A percentile compares a stretch with the other conserved stretches of the same genome.
phyloP scores from a whole-genome alignment of 2,329 filamentous ascomycete genomes.

The Rutstroemia sp. region DNA sequence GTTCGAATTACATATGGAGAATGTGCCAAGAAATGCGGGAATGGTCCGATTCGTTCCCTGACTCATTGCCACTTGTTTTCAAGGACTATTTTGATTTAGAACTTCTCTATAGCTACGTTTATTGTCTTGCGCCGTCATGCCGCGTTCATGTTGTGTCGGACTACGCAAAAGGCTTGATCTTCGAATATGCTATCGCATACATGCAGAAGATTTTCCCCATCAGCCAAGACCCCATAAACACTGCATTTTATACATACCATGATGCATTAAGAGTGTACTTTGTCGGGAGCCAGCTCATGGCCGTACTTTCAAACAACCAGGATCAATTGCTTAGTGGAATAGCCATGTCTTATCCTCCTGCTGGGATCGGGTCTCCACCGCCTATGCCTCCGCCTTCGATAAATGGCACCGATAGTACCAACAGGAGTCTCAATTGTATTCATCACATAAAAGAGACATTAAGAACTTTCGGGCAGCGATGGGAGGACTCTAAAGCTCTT shows the following conservation, averaged over 20 bases:
- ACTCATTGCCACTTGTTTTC: slow-evolving; percentile 55
- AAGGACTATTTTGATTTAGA: slow-evolving; percentile 80
- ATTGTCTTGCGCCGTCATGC: slow-evolving; percentile 76
- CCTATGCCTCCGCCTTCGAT: slow-evolving; percentile 42
- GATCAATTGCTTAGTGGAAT: slow-evolving; percentile 45
- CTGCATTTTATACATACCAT: slow-evolving; percentile 74
- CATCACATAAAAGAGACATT: slow-evolving; percentile 47
- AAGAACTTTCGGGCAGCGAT: slow-evolving; percentile 49
- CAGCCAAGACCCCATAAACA: slow-evolving; percentile 49
- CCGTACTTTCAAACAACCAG: slow-evolving; percentile 50
- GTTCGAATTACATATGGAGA: slow-evolving; percentile 66
- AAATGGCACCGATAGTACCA: slow-evolving; percentile 41
- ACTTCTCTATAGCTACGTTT: slow-evolving; percentile 82
- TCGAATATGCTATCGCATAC: slow-evolving; percentile 81
- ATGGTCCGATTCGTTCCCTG: slow-evolving; percentile 74
- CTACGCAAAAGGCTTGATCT: slow-evolving; percentile 73
- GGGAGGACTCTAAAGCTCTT: slow-evolving; percentile 50
- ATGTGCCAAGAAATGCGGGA: slow-evolving; percentile 68
- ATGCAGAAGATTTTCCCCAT: slow-evolving; percentile 66
- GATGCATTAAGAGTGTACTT: slow-evolving; percentile 82
- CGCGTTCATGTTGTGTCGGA: slow-evolving; percentile 65
- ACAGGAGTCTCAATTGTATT: slow-evolving; percentile 48
- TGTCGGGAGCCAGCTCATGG: slow-evolving; percentile 56
- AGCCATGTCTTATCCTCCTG: slow-evolving; percentile 16
- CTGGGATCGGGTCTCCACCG: slow-evolving; percentile 36